Conservation (phyloP, 192 early-diverging fungal species). For the Linderina pennispora region DNA sequence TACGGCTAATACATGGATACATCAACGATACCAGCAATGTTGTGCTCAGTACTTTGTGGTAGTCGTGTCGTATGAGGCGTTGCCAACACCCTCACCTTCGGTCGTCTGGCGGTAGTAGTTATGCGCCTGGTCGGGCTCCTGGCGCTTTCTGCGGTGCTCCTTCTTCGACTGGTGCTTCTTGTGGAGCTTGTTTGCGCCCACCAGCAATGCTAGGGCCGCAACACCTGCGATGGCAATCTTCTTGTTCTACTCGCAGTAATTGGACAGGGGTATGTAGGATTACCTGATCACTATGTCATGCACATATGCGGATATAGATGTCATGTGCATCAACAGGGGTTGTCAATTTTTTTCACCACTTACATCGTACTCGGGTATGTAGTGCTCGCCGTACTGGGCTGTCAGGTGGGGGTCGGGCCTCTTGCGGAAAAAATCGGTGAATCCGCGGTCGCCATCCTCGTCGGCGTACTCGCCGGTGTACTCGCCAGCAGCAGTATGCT, state of each 20-base stretch:
- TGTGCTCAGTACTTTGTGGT: not conserved
- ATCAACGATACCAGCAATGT: too few relatives aligned
- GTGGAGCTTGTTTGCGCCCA: slow-evolving; percentile 11
- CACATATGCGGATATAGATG: not conserved
- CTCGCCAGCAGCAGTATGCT: not conserved
- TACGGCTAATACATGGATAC: too few relatives aligned
- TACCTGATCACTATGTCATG: too few relatives aligned
- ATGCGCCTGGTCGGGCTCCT: slow-evolving; percentile 1
- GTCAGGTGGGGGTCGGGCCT: slow-evolving; percentile 23
- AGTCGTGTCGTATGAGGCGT: not conserved
- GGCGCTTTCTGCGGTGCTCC: slow-evolving; percentile 2
- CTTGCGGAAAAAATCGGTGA: slow-evolving; percentile 38
- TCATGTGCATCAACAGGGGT: not conserved
- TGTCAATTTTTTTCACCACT: slow-evolving; percentile 4
- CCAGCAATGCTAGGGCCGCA: slow-evolving; percentile 1
- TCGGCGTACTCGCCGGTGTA: not conserved
- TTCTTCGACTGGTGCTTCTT: slow-evolving; percentile 10
- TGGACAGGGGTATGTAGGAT: too few relatives aligned
- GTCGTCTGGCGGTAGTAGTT: slow-evolving; percentile 3
- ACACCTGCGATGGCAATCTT: slow-evolving; percentile 15
- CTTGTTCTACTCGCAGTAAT: slow-evolving; percentile 27
- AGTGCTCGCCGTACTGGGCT: slow-evolving; percentile 31
- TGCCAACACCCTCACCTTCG: not conserved
- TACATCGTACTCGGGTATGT: slow-evolving; percentile 35
- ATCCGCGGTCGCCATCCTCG: slow-evolving; percentile 4